phyloP scores from a whole-genome alignment of 805 yeast genomes.

The Yarrowia divulgata region DNA sequence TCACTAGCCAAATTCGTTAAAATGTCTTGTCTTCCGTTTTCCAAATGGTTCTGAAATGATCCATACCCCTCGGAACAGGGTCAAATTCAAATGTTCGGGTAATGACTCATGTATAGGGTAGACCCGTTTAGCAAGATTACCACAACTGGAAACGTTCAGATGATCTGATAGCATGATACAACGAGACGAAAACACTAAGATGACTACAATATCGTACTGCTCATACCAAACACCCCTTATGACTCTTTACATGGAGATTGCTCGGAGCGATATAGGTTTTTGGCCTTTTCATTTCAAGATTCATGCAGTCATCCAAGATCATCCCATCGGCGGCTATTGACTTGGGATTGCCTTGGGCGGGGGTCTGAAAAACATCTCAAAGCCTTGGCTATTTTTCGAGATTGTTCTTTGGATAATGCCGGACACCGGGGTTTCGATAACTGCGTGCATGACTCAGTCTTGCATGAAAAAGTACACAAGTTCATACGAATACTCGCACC shows the following conservation, averaged over 20 bases:
- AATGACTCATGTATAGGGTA: background rate
- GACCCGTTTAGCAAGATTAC: background rate
- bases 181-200: too few relatives aligned
- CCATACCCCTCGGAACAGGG: too few relatives aligned
- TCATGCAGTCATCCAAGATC: background rate
- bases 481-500: too few relatives aligned
- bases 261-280: too few relatives aligned
- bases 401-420: too few relatives aligned
- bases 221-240: background rate
- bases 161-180: too few relatives aligned
- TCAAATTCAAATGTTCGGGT: background rate
- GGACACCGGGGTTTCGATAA: background rate
- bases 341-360: too few relatives aligned
- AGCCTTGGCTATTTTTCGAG: background rate
- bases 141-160: background rate
- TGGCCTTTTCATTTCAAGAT: too few relatives aligned
- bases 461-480: background rate
- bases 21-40: background rate
- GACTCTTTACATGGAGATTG: background rate
- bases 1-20: too few relatives aligned
- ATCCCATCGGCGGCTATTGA: conserved; percentile 2
- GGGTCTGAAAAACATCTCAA: background rate
- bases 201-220: too few relatives aligned
- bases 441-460: conserved; percentile 4
- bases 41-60: background rate